Base-by-base conservation (phyloP, 2,329 filamentous ascomycete genomes). In the Aureobasidium namibiae region DNA sequence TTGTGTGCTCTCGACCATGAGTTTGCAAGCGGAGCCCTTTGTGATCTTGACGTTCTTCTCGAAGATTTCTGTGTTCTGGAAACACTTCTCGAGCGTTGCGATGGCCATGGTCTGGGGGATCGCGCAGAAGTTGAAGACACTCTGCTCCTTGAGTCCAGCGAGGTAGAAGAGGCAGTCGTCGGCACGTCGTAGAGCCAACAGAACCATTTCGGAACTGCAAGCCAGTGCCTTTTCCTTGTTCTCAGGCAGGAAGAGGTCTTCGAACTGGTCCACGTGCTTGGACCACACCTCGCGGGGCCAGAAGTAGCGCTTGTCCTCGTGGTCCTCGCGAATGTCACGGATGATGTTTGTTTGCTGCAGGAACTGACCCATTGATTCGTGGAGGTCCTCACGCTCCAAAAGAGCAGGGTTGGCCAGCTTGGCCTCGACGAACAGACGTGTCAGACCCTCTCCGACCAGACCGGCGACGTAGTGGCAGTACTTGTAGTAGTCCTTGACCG, bases 391-490 rank as follows among this genome's bases (percentile, higher is more conserved):
- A 54, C 90, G 84, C 63, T 92, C 82, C 56, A 92, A 77, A 54
- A 99, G 81, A 60, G 86, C 88, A 2, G 89, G 87, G 72, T 96
- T 96, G 62, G 90, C 94, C 60, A 95, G 86, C 62, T 88, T 83
- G 53, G 88, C 87, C 70, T 90, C 86, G 46, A 97, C 90, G 65
- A 99, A 97, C 23, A 99, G 80, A 24, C 88, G 84, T 1, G 94
- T 99, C 62, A 94, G 76, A 44, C 94, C 94, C 73, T 97, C 92
- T 60, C 94, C 94, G 34, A 99, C 94, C n/a, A 99, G 79, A 31
- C 94, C 94, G n/a, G 94, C 94, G 31, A 99, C 94, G 70, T 97
- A 97, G 74, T 95, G 91, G 76, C 94, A 99, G 79, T 99, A 99
- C 58, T 92, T 78, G 76, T 99, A 92, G 73, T 97, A 99, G 67